Percentiles rank a stretch among this genome's conserved stretches.
These are phyloP conservation scores for Ceriops tagal DNA, from an alignment of 345 rosid genomes.

Conservation along the genomic window DNA sequence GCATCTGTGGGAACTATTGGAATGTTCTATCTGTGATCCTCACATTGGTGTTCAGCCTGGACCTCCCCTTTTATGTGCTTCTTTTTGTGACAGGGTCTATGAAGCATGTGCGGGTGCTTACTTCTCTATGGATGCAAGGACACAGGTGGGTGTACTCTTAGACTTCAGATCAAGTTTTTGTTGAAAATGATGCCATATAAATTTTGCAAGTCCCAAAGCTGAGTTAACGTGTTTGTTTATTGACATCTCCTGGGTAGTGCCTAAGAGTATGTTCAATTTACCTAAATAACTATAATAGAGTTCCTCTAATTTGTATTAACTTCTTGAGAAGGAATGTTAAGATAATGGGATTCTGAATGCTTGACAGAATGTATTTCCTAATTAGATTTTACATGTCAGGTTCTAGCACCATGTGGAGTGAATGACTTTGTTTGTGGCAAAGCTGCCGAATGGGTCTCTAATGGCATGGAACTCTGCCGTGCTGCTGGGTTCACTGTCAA, in stretches of 20 bases:
- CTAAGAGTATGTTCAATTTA: too few relatives aligned
- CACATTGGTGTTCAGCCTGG: slow-evolving; percentile 76
- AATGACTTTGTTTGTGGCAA: slow-evolving; percentile 73
- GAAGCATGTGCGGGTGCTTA: slow-evolving; percentile 78
- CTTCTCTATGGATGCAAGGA: slow-evolving; percentile 73
- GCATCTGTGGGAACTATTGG: slow-evolving; percentile 78
- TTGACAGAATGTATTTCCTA: slow-evolving; percentile 15
- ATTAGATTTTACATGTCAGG: slow-evolving; percentile 39
- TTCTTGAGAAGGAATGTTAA: too few relatives aligned
- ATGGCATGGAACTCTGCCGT: slow-evolving; percentile 79
- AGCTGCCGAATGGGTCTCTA: slow-evolving; percentile 75
- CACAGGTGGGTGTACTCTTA: slow-evolving; percentile 38
- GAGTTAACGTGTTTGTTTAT: slow-evolving; percentile 3
- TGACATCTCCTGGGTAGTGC: not conserved
- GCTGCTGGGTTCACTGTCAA: slow-evolving; percentile 79
- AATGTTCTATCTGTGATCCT: slow-evolving; percentile 96
- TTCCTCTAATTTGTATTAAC: too few relatives aligned
- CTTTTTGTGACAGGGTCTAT: slow-evolving; percentile 72
- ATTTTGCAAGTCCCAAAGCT: slow-evolving; percentile 1
- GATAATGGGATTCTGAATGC: slow-evolving; percentile 3
- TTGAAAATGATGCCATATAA: not conserved
- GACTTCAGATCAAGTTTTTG: not conserved
- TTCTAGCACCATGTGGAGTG: slow-evolving; percentile 73
- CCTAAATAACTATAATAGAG: too few relatives aligned
- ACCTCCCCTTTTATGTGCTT: slow-evolving; percentile 71